These are phyloP conservation scores for Euphorbia pulcherrima DNA, from an alignment of 345 rosid species.

Conservation along the genomic window DNA sequence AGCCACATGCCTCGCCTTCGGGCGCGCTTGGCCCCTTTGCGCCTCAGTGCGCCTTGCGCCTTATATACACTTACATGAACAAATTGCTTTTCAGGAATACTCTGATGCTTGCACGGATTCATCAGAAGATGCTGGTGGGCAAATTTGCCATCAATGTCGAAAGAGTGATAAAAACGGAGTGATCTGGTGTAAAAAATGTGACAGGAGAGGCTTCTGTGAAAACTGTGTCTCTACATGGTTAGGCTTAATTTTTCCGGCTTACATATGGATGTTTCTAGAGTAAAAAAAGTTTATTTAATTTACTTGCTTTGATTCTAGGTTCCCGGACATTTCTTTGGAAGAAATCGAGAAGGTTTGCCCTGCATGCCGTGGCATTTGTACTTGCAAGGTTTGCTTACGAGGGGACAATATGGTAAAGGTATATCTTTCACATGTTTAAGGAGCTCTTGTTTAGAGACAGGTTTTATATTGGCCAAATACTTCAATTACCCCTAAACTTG, in stretches of 20 bases:
- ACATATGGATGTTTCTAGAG: not conserved
- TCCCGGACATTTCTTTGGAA: constrained; percentile 55
- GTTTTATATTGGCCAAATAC: constrained; percentile 4
- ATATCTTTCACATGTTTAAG: constrained; percentile 11
- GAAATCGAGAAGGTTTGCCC: constrained; percentile 89
- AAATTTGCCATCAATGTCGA: constrained; percentile 81
- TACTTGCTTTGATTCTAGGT: constrained; percentile 43
- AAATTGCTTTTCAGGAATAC: constrained; percentile 52
- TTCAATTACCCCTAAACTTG: too few species aligned
- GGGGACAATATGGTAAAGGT: constrained; percentile 87
- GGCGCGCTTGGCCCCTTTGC: too few species aligned
- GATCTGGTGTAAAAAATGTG: constrained; percentile 73
- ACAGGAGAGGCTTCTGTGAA: constrained; percentile 81
- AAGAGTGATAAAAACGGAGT: constrained; percentile 58
- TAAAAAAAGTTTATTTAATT: constrained; percentile 10
- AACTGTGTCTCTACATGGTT: constrained; percentile 70
- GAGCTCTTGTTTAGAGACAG: constrained; percentile 1
- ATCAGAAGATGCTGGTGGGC: constrained; percentile 66
- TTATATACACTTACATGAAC: constrained; percentile 16
- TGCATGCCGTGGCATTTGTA: constrained; percentile 88
- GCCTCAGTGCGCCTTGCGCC: too few species aligned
- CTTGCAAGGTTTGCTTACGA: constrained; percentile 81
- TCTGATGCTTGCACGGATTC: constrained; percentile 63
- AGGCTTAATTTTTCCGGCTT: constrained; percentile 26
- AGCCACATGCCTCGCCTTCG: too few species aligned